Evolutionary conservation across 1,284 basidiomycete species (phyloP), one percentile per base, ranked within the genome.

Genomic region (Irpex rosettiformis): DNA sequence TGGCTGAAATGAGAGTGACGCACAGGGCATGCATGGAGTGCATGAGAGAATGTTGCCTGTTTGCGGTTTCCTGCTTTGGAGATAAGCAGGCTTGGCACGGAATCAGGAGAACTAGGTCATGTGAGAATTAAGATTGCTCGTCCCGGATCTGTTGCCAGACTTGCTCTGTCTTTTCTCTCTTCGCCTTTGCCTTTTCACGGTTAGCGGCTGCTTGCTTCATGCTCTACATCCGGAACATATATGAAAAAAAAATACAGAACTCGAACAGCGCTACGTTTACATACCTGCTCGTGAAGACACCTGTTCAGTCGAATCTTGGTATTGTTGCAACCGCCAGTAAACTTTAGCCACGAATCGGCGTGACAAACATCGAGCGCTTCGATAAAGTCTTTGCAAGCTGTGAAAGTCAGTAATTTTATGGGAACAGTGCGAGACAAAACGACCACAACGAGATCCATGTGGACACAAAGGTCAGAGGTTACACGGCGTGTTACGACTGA

Each of bases 231-330:
- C 47, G 22, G 54, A 49, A 4, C 54, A 29, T 33, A 54, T 45
- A 22, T n/a, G n/a, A n/a, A n/a, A n/a, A n/a, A n/a, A n/a, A n/a
- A n/a, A n/a, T n/a, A n/a, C n/a, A 42, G 59, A 18, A 47, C 58
- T 43, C 29, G 52, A 13, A 52, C 54, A 52, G 16, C 28, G 33
- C 25, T 29, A 42, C 21, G 13, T 16, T 28, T 43, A 70, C 79
- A 65, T 68, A 92, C 92, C 83, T 94, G 91, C 73, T 82, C 75
- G 56, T 86, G 80, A 52, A 94, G 76, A 76, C 92, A 94, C 64
- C 79, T 74, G 66, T 89, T 90, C 66, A 94, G 76, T 54, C 84
- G 81, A 54, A 82, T 73, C 73, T 93, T 93, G 54, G 82, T 78
- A 55, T 72, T 73, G 69, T 94, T 94, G 71, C 93, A 94, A 25